Percentiles rank a stretch among this genome's conserved stretches.
Evolutionary conservation across 805 yeast species (phyloP).

Genomic region (Saccharomyces jurei): DNA sequence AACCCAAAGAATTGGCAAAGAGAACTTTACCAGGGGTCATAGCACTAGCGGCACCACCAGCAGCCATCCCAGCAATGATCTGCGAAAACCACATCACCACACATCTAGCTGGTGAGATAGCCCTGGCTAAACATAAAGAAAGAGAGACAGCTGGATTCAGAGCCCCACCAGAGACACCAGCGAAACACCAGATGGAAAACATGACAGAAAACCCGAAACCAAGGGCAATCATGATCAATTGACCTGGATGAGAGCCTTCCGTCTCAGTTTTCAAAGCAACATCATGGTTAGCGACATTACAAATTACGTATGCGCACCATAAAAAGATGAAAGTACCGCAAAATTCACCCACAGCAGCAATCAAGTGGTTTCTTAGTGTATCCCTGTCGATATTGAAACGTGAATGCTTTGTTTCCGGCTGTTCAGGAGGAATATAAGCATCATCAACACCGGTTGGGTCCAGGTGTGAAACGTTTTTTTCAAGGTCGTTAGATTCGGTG

Average conservation of each 20-base stretch:
- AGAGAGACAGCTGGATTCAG: constrained; percentile 84
- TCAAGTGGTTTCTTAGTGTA: constrained; percentile 47
- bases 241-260: constrained; percentile 45
- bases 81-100: constrained; percentile 57
- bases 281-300: constrained; percentile 70
- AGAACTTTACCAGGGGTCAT: constrained; percentile 75
- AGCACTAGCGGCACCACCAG: constrained; percentile 81
- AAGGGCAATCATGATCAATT: constrained; percentile 68
- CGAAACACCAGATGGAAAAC: constrained; percentile 32
- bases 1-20: constrained; percentile 65
- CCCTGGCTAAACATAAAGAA: constrained; percentile 62
- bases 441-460: background rate
- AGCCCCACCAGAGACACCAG: constrained; percentile 79
- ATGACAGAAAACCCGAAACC: constrained; percentile 85
- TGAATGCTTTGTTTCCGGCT: background rate
- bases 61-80: constrained; percentile 81
- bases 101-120: constrained; percentile 67
- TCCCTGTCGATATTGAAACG: constrained; percentile 35
- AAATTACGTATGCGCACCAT: constrained; percentile 75
- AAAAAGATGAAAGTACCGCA: constrained; percentile 79
- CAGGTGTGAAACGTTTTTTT: background rate
- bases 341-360: constrained; percentile 72
- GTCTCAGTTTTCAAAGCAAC: constrained; percentile 32
- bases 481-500: background rate
- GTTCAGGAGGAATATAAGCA: background rate